Percentiles rank a stretch among this genome's conserved stretches.
phyloP scores from a whole-genome alignment of 78 protist genomes.

The Dictyostelium intermedium region DNA sequence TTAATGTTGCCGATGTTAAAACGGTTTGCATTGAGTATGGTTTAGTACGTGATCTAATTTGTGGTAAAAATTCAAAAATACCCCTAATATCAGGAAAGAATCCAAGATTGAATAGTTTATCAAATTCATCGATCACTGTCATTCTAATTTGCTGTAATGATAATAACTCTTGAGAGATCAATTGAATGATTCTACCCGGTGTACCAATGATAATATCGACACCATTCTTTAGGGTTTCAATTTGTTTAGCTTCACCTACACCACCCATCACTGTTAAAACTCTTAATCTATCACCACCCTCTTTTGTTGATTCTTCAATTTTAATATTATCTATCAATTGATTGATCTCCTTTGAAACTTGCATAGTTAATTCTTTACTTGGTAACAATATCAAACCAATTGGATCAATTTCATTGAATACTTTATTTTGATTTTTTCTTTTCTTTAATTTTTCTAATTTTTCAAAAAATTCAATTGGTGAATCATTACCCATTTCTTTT shows the following conservation, averaged over 20 bases:
- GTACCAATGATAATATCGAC: constrained; percentile 53
- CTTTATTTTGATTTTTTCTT: not conserved
- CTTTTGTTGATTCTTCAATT: not conserved
- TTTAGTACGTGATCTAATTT: constrained; percentile 1
- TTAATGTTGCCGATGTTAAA: constrained; percentile 33
- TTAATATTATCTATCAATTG: not conserved
- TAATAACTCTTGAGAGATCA: not conserved
- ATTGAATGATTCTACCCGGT: constrained; percentile 23
- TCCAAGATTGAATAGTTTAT: constrained; percentile 61
- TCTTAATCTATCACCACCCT: not conserved
- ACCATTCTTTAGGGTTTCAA: not conserved
- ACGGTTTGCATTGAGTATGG: constrained; percentile 49
- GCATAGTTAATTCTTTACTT: constrained; percentile 56
- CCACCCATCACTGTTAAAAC: constrained; percentile 44
- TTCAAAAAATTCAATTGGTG: not conserved
- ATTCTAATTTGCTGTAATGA: constrained; percentile 18
- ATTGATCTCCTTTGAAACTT: constrained; percentile 3
- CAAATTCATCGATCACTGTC: constrained; percentile 66
- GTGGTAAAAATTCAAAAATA: constrained; percentile 30
- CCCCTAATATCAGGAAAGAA: constrained; percentile 63
- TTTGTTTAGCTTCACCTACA: constrained; percentile 43
- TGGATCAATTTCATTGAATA: constrained; percentile 18
- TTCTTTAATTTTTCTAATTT: not conserved
- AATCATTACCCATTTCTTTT: not conserved
- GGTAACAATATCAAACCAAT: constrained; percentile 47